Base-by-base conservation (phyloP, 2,329 filamentous ascomycete genomes). In the Didymellaceae sp. region DNA sequence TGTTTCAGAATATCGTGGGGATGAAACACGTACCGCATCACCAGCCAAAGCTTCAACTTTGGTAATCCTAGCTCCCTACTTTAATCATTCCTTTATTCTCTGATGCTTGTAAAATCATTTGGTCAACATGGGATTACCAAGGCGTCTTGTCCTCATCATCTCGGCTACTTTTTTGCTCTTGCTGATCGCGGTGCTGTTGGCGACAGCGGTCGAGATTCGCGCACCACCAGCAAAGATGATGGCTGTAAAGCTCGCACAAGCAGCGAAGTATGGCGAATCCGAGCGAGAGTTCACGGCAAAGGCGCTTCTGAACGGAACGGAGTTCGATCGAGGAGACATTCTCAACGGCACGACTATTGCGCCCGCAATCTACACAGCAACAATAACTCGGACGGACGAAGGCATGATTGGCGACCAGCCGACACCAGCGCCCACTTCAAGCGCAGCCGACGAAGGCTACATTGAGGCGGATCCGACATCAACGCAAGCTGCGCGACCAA, bases 121-220 rank as follows among this genome's bases (percentile, higher is more conserved):
- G 5, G 9, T 38, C 17, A 18, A 5, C 20, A 68, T 68, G 65
- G 52, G 54, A 31, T 51, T 61, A 34, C 48, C 60, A 28, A 60
- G 52, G 18, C 65, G 63, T 13, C 33, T 65, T 2, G 20, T 65
- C 13, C 48, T 71, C 8, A 35, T 67, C 25, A 55, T 57, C 1
- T 62, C 67, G 1, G 67, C 67, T 1, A 58, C 64, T 1, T 45
- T 57, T 7, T 45, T 71, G 5, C 57, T 71, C 7, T 40, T 71
- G n/a, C 41, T 70, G 6, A 61, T 71, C 39, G 60, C 68, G 10
- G 50, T 68, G 26, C 66, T 66, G 6, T 50, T 72, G 6, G 58
- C 60, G 17, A 62, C 64, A 2, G 59, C 65, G 10, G 55, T 72
- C 30, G 59, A 71, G 54, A 43, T 66, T 25, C 65, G 67, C 49